Evolutionary conservation across 2,329 filamentous ascomycete species (phyloP).

Genomic region (Cryphonectria radicalis): DNA sequence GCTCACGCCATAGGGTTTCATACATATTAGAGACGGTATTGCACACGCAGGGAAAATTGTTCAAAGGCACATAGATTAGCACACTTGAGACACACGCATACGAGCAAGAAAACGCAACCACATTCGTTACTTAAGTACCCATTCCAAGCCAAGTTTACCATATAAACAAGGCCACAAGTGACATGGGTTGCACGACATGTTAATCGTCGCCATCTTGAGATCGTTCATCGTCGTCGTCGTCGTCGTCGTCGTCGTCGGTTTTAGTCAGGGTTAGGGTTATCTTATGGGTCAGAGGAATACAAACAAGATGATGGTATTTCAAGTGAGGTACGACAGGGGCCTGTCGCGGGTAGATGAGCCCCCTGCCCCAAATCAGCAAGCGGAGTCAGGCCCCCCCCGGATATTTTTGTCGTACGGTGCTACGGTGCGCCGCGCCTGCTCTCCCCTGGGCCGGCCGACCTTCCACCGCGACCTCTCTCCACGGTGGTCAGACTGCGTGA

Average conservation of each 20-base stretch:
- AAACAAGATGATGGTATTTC: background rate
- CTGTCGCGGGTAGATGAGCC: constrained; percentile 11
- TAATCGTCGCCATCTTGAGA: background rate
- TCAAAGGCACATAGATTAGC: background rate
- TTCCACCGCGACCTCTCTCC: background rate
- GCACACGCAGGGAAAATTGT: background rate
- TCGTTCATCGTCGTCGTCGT: background rate
- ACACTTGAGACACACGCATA: background rate
- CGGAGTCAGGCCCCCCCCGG: background rate
- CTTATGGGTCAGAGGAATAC: too few species aligned
- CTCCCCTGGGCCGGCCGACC: background rate
- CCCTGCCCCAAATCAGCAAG: constrained; percentile 1
- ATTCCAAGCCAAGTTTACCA: too few species aligned
- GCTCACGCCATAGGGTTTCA: background rate
- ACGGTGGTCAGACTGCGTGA: background rate
- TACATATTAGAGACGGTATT: background rate
- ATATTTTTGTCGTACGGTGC: constrained; percentile 7
- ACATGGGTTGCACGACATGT: background rate
- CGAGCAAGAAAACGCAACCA: background rate
- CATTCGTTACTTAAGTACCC: background rate
- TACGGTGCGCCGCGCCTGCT: background rate
- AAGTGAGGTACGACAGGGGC: constrained; percentile 1
- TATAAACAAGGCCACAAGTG: too few species aligned
- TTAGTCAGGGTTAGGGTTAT: too few species aligned
- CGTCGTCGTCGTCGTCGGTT: background rate